Base-by-base conservation (phyloP, 208 protist species). In the Porcisia hertigi region DNA sequence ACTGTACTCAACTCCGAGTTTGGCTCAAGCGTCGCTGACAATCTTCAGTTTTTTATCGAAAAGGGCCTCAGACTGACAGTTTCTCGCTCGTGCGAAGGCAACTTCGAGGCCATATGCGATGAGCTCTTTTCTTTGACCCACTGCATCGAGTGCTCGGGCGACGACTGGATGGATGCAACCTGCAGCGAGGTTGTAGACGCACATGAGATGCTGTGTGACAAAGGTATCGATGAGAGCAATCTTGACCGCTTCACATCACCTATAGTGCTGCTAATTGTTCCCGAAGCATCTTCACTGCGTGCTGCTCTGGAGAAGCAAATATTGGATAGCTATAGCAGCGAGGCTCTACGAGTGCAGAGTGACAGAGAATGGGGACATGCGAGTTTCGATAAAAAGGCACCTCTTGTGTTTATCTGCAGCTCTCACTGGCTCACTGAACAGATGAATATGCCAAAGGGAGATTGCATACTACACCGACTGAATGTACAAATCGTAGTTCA, bases 291-390 rank as follows among this genome's bases (percentile, higher is more conserved):
- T 34, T 76, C 73, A 25, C 59, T 82, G 39, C 77, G 83, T 72
- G n/a, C 53, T 23, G 57, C 77, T 52, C 55, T 92, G 25, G 73
- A 76, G 64, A 80, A 63, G 36, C 71, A 71, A 64, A 79, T 92
- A 25, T 76, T 77, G 41, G 88, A 92, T 70, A 90, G 88, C 79
- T 92, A 92, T 75, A 88, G 82, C 69, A 86, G 76, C 30, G 76
- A 85, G 66, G 86, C 88, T 53, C 78, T 93, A 53, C 71, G 74
- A 71, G 77, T 90, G 39, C 80, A 74, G 57, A 79, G 71, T 55
- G 76, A 84, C 2, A 41, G 45, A 39, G 60, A 69, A 20, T 80
- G 84, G 73, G 73, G 59, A 8, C 6, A 57, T 7, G 71, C 71
- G 3, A 59, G 69, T 55, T 43, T 89, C 45, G 36, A 55, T 20